Evolutionary conservation across 2,329 filamentous ascomycete genomes (phyloP).

Genomic region (Claviceps sp.): DNA sequence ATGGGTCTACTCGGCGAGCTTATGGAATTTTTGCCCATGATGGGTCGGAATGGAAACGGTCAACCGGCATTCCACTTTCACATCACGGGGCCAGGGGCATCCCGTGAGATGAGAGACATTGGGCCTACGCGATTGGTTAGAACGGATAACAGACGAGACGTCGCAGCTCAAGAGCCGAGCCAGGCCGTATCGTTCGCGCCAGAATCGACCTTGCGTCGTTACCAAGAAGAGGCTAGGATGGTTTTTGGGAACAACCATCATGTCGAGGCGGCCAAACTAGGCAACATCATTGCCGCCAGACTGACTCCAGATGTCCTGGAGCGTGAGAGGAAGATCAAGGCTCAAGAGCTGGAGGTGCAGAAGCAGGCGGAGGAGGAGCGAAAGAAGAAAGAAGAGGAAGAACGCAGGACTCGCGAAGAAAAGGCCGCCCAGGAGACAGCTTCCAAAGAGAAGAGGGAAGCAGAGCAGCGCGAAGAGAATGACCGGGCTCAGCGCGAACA

Average conservation of each 20-base stretch:
- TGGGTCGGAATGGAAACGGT: slow-evolving; percentile 29
- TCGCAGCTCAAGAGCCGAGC: slow-evolving; percentile 44
- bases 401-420: slow-evolving; percentile 53
- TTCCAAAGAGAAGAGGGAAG: slow-evolving; percentile 53
- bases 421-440: slow-evolving; percentile 58
- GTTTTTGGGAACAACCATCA: slow-evolving; percentile 55
- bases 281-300: slow-evolving; percentile 54
- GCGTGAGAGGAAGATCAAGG: slow-evolving; percentile 58
- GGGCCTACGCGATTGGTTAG: slow-evolving; percentile 26
- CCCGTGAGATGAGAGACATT: slow-evolving; percentile 39
- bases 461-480: slow-evolving; percentile 50
- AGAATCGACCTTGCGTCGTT: slow-evolving; percentile 59
- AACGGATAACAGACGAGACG: slow-evolving; percentile 35
- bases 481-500: slow-evolving; percentile 9
- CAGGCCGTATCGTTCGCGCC: slow-evolving; percentile 65
- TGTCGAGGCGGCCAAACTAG: slow-evolving; percentile 55
- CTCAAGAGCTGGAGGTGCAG: slow-evolving; percentile 37
- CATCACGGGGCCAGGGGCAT: slow-evolving; percentile 34
- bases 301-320: slow-evolving; percentile 78
- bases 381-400: slow-evolving; percentile 50
- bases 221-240: slow-evolving; percentile 81
- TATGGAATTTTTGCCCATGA: slow-evolving; percentile 38
- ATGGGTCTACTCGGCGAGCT: slow-evolving; percentile 43
- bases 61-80: slow-evolving; percentile 47
- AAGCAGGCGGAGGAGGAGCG: slow-evolving; percentile 42